Base-by-base conservation (phyloP, 1,284 basidiomycete species). In the Irpex sp. region DNA sequence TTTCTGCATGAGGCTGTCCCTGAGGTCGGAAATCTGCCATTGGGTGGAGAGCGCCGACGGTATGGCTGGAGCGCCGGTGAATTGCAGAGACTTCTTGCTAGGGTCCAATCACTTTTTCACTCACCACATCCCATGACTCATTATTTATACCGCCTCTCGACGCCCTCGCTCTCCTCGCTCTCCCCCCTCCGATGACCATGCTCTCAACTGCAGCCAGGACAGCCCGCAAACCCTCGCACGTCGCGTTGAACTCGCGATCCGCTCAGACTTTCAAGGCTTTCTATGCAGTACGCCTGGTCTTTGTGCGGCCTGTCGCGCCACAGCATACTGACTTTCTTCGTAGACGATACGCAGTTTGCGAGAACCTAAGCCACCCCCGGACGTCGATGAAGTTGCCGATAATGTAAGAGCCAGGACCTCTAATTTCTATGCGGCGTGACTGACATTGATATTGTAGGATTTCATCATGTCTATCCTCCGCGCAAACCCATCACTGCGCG, bases 401-500 rank as follows among this genome's bases (percentile, higher is more conserved):
- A 84, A 84, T 71, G 84, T 84, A 67, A 65, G 81, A 74, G 39
- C 19, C 15, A 8, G 13, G 33, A 17, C 11, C 53, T 13, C 26
- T 58, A 33, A 15, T 58, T 61, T 15, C 33, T 49, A 9, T 60
- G 19, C 46, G 21, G 19, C 47, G 47, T 58, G 39, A 58, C 63
- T 63, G 50, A 59, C 50, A 7, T 46, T 39, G 59, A 19, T 62
- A 58, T 66, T 64, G 37, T 74, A 99, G 95, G 96, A 98, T 72
- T 96, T 99, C 72, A 97, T 99, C 74, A 80, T 99, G 60, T 97
- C 95, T 57, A 93, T 99, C 70, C 83, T 99, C 60, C 89, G 93
- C 67, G 92, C 97, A 43, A 95, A 94, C 65, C 96, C 97, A 7
- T 98, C 97, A 1, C 77, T 90, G 61, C 84, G 97, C 68, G 97